phyloP scores from a whole-genome alignment of 169 alveolate species.

The Cryptosporidium parvum region DNA sequence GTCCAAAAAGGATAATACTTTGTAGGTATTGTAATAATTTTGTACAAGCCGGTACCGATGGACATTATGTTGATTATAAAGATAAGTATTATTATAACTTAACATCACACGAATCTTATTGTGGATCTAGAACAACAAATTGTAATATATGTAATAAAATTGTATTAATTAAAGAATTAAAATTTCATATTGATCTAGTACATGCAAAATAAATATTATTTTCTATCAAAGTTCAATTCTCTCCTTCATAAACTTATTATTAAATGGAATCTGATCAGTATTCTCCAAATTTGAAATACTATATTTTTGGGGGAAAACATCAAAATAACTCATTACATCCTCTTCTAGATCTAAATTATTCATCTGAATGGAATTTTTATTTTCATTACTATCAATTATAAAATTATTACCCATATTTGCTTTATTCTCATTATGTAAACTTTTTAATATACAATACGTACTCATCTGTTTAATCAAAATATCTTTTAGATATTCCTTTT shows the following conservation, averaged over 20 bases:
- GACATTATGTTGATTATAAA: conserved; percentile 41
- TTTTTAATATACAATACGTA: conserved; percentile 25
- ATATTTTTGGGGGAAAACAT: neutral
- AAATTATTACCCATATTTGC: neutral
- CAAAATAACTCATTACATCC: conserved; percentile 31
- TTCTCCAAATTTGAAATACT: neutral
- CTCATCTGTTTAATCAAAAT: conserved; percentile 35
- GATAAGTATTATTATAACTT: conserved; percentile 73
- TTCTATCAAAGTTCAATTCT: neutral
- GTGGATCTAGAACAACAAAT: conserved; percentile 78
- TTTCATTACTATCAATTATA: neutral
- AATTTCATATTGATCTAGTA: conserved; percentile 8
- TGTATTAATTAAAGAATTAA: conserved; percentile 63
- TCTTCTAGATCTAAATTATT: conserved; percentile 21
- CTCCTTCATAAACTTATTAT: conserved; percentile 23
- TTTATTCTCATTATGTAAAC: neutral
- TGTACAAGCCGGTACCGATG: conserved; percentile 77
- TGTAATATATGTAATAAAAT: conserved; percentile 66
- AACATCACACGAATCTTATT: conserved; percentile 78
- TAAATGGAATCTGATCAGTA: neutral
- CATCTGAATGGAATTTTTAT: neutral
- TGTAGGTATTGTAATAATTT: conserved; percentile 77
- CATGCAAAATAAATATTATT: conserved; percentile 2
- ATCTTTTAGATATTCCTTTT: conserved; percentile 37
- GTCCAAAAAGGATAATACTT: conserved; percentile 75